phyloP scores from a whole-genome alignment of 2,329 filamentous ascomycete species.

The Helotiales sp. region DNA sequence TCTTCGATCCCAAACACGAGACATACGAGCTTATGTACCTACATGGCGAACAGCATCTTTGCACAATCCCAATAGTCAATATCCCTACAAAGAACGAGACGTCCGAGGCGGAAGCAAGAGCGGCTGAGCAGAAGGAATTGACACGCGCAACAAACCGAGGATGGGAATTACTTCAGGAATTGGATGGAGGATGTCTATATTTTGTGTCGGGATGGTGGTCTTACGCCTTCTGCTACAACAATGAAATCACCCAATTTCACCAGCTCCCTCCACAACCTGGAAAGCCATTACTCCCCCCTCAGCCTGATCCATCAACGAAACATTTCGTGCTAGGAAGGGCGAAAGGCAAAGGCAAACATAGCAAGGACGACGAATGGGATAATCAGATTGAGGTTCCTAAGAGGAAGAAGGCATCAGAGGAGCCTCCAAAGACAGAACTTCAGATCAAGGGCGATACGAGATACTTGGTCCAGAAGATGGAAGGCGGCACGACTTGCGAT shows the following conservation, averaged over 20 bases:
- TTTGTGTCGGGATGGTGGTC: slow-evolving; percentile 78
- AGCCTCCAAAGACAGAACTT: slow-evolving; percentile 51
- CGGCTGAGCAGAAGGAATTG: slow-evolving; percentile 69
- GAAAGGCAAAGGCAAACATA: slow-evolving; percentile 37
- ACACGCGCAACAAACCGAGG: slow-evolving; percentile 69
- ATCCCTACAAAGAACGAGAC: slow-evolving; percentile 53
- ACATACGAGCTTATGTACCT: slow-evolving; percentile 66
- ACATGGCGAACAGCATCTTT: slow-evolving; percentile 64
- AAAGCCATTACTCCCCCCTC: slow-evolving; percentile 65
- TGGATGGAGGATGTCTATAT: slow-evolving; percentile 73
- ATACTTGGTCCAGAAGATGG: slow-evolving; percentile 71
- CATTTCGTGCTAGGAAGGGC: slow-evolving; percentile 68
- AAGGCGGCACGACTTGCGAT: slow-evolving; percentile 71
- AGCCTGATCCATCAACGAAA: slow-evolving; percentile 66
- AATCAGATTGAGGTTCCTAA: slow-evolving; percentile 39
- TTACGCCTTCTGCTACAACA: slow-evolving; percentile 76
- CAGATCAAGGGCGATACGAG: slow-evolving; percentile 69
- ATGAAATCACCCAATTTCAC: slow-evolving; percentile 75
- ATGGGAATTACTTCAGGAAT: slow-evolving; percentile 68
- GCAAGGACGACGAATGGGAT: slow-evolving; percentile 43
- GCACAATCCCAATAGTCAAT: slow-evolving; percentile 65
- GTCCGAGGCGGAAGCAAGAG: slow-evolving; percentile 54
- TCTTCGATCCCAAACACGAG: slow-evolving; percentile 36
- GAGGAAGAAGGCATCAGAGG: slow-evolving; percentile 31
- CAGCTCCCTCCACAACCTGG: slow-evolving; percentile 66